Evolutionary conservation across 352 stramenopile species (phyloP).

Genomic region (Pythium graminicola): DNA sequence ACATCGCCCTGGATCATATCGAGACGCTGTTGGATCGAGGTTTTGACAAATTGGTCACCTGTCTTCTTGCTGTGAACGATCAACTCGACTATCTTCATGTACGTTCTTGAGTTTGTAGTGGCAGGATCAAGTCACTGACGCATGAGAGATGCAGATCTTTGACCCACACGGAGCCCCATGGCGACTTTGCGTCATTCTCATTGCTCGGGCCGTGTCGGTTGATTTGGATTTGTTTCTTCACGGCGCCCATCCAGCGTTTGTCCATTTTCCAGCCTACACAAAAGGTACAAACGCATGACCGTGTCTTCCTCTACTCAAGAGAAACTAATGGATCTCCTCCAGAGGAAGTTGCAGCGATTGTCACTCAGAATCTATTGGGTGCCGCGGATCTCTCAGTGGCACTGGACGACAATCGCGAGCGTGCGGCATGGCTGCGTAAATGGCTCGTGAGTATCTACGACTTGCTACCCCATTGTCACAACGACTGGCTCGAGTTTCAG

Average conservation of each 20-base stretch:
- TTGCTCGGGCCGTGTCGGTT: slow-evolving; percentile 60
- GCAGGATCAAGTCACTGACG: background rate
- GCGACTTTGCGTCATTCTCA: slow-evolving; percentile 52
- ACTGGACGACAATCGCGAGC: slow-evolving; percentile 5
- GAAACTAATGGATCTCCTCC: too few relatives aligned
- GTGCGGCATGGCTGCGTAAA: slow-evolving; percentile 10
- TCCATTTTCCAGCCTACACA: slow-evolving; percentile 22
- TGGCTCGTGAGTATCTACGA: slow-evolving; percentile 25
- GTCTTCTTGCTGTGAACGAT: slow-evolving; percentile 63
- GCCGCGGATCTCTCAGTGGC: background rate
- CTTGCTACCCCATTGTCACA: slow-evolving; percentile 17
- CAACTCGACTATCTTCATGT: slow-evolving; percentile 58
- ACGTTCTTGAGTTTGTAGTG: background rate
- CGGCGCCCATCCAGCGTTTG: slow-evolving; percentile 15
- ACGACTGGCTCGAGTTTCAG: slow-evolving; percentile 34
- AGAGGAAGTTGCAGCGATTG: slow-evolving; percentile 22
- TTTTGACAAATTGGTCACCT: slow-evolving; percentile 47
- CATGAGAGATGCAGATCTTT: slow-evolving; percentile 1
- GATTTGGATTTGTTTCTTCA: slow-evolving; percentile 42
- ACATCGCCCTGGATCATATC: slow-evolving; percentile 60
- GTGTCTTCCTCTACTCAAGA: too few relatives aligned
- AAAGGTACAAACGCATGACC: slow-evolving; percentile 21
- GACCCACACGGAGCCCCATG: slow-evolving; percentile 34
- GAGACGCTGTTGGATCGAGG: slow-evolving; percentile 58
- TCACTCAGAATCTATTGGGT: slow-evolving; percentile 13